Evolutionary conservation across 176 grass and related monocot genomes (phyloP), one percentile per base, ranked within the genome.

Genomic region (Rhynchospora pubera): DNA sequence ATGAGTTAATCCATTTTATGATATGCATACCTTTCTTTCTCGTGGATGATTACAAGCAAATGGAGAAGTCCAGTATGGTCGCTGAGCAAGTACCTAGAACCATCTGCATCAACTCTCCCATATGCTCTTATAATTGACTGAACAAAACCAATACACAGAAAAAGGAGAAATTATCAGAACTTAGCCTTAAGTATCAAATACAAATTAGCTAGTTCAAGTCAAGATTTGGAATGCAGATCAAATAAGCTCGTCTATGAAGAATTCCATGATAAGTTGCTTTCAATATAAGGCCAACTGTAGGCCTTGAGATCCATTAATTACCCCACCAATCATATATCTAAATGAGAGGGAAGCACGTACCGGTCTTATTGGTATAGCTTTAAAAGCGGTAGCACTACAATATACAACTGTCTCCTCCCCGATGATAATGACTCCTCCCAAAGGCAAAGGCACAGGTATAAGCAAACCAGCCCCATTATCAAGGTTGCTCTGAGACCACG

Each of bases 81-180:
- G 85, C 93, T 90, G 8, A 99, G 93, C 82, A 99, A 90, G 82
- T 96, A 99, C 57, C 97, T 91, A 80, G 97, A 99, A 82, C 97
- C 97, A 86, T 99, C 97, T 62, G 89, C 86, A 83, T 99, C 97
- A 85, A 99, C 93, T 65, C 93, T 89, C 83, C 93, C 97, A 22
- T 96, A 99, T 79, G 93, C 93, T 91, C 93, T 93, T 87, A 89
- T 93, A 78, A 99, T 99, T 45, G 97, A 99, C 97, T 99, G 56
- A 45, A 65, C 11, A 9, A 12, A 64, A 81, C 45, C 19, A 87
- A 87, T 84, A 58, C 8, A 6, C 34, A 84, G 82, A 13, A 30
- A 15, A 55, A 56, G 28, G 21, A 77, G 24, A 23, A 28, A 77
- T 55, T 28, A 52, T 52, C 45, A 74, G 21, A 75, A 70, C 39